Percentiles rank a stretch among this genome's conserved stretches.
Evolutionary conservation across 2,329 filamentous ascomycete species (phyloP).

Genomic region (Diaporthe batatas): DNA sequence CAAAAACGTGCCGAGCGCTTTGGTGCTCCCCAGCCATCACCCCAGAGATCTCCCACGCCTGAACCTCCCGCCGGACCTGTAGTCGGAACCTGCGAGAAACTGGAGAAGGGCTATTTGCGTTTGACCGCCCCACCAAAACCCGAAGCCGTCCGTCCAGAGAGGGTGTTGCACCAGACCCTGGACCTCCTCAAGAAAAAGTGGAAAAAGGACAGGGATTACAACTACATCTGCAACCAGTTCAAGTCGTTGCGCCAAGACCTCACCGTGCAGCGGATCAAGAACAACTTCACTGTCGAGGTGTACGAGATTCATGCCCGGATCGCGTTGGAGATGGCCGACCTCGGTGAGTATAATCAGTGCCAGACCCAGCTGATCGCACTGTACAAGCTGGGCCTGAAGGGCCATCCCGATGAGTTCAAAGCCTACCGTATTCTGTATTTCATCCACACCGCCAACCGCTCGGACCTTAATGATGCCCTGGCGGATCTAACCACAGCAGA

Average conservation of each 20-base stretch:
- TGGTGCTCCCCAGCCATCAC: slow-evolving; percentile 73
- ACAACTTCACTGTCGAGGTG: slow-evolving; percentile 94
- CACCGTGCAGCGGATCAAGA: slow-evolving; percentile 97
- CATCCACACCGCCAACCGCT: slow-evolving; percentile 98
- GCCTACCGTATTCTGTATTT: slow-evolving; percentile 99
- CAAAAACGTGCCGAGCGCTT: slow-evolving; percentile 78
- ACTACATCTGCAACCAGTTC: slow-evolving; percentile 99
- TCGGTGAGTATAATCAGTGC: slow-evolving; percentile 99
- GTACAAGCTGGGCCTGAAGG: slow-evolving; percentile 88
- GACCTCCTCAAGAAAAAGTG: slow-evolving; percentile 94
- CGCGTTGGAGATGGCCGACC: slow-evolving; percentile 96
- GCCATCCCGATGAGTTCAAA: slow-evolving; percentile 95
- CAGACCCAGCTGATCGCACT: slow-evolving; percentile 96
- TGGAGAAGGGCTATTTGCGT: slow-evolving; percentile 96
- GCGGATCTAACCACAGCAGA: slow-evolving; percentile 99
- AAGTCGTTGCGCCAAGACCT: slow-evolving; percentile 98
- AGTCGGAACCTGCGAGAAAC: slow-evolving; percentile 82
- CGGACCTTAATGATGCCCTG: slow-evolving; percentile 97
- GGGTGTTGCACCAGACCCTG: slow-evolving; percentile 84
- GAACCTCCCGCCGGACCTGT: slow-evolving; percentile 77
- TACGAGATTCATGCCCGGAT: slow-evolving; percentile 99
- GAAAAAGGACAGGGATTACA: slow-evolving; percentile 93
- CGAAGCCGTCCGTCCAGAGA: slow-evolving; percentile 87
- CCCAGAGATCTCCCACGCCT: slow-evolving; percentile 68
- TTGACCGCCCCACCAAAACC: slow-evolving; percentile 91